Percentiles rank a stretch among this genome's conserved stretches.
Conservation (phyloP, 2,329 filamentous ascomycete species). For the Colletotrichum sp. region DNA sequence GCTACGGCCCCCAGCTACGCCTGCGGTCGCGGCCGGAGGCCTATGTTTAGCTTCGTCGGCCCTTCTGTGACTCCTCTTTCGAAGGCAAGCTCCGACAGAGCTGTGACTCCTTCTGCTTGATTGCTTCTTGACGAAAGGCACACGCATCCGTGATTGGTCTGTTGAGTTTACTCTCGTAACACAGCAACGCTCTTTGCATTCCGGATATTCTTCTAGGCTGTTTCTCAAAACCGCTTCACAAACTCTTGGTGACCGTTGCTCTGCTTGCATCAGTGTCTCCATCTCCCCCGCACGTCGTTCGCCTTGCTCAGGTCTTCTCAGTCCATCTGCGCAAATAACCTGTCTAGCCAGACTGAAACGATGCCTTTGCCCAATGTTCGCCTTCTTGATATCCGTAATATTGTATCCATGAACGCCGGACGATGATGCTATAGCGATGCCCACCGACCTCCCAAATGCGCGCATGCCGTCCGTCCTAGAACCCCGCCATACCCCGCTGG, state of each 20-base stretch:
- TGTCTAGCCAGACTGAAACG: background rate
- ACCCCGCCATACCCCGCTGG: background rate
- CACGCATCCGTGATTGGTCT: background rate
- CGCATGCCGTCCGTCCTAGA: background rate
- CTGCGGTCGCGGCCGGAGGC: background rate
- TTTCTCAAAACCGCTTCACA: background rate
- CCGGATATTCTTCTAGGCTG: background rate
- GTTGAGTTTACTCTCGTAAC: background rate
- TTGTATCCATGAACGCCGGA: slow-evolving; percentile 17
- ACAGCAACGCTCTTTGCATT: slow-evolving; percentile 8
- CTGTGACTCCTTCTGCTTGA: slow-evolving; percentile 3
- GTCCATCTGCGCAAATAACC: background rate
- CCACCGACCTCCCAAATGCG: slow-evolving; percentile 6
- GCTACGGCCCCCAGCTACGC: slow-evolving; percentile 10
- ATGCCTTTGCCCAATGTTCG: background rate
- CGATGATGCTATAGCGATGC: slow-evolving; percentile 17
- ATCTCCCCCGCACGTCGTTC: background rate
- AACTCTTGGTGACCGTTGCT: background rate
- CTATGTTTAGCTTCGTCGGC: background rate
- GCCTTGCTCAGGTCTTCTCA: background rate
- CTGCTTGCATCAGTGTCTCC: background rate
- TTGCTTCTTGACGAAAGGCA: background rate
- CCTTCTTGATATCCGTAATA: slow-evolving; percentile 4
- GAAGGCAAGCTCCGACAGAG: background rate
- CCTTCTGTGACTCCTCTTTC: background rate